These are phyloP conservation scores for Colletotrichum tofieldiae DNA, from an alignment of 2,329 filamentous ascomycete genomes.

Conservation along the genomic window DNA sequence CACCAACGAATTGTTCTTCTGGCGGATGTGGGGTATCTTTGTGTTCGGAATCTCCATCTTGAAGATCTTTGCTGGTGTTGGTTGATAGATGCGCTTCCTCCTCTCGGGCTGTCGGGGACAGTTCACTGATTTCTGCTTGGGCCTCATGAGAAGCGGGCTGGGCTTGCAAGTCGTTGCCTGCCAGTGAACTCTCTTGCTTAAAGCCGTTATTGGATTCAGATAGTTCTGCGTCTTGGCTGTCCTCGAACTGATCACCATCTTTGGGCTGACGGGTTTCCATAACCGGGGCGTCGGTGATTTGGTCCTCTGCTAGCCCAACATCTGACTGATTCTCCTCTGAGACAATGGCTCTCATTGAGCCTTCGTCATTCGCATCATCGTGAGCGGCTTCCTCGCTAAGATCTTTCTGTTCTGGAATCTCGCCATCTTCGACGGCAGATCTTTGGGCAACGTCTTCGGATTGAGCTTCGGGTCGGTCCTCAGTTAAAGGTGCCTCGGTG, in stretches of 20 bases:
- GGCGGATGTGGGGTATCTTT: constrained; percentile 28
- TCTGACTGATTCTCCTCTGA: neutral
- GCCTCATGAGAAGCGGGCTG: constrained; percentile 48
- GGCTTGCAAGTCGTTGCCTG: constrained; percentile 49
- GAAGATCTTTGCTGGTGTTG: constrained; percentile 38
- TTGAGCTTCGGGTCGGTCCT: neutral
- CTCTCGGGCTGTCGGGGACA: constrained; percentile 26
- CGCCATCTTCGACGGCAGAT: neutral
- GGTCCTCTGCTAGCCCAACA: neutral
- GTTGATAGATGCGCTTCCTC: constrained; percentile 35
- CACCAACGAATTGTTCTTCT: constrained; percentile 35
- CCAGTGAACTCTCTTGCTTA: neutral
- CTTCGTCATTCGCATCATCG: too few species aligned
- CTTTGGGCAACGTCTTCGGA: neutral
- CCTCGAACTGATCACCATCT: neutral
- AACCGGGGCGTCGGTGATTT: neutral
- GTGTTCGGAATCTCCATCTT: constrained; percentile 35
- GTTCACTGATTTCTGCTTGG: constrained; percentile 37
- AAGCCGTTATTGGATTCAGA: neutral
- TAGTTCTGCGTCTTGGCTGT: neutral
- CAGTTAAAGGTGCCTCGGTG: neutral
- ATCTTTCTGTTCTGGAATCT: neutral
- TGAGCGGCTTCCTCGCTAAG: neutral
- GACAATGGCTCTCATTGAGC: neutral
- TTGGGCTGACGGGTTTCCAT: neutral